These are phyloP conservation scores for Malassezia furfur DNA, from an alignment of 1,284 basidiomycete genomes.

Conservation along the genomic window DNA sequence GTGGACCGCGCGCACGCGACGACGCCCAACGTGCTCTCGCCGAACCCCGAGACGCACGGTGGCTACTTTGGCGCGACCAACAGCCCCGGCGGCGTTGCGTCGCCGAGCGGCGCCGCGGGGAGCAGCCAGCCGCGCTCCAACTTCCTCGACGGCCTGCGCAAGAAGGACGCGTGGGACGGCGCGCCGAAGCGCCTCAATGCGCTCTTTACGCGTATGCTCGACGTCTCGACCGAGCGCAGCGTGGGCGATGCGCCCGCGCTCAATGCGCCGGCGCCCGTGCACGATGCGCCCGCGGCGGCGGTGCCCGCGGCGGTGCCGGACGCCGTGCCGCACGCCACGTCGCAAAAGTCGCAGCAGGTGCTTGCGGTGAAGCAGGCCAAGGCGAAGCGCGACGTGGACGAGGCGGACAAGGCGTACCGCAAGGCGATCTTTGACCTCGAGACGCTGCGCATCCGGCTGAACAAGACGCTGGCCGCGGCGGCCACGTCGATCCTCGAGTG, in stretches of 20 bases:
- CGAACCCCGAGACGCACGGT: neutral
- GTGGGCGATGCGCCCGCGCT: neutral
- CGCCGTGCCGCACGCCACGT: neutral
- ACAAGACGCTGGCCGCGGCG: constrained; percentile 71
- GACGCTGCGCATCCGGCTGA: constrained; percentile 66
- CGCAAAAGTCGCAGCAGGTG: constrained; percentile 19
- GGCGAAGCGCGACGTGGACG: constrained; percentile 38
- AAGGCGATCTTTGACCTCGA: constrained; percentile 86
- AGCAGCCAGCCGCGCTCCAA: neutral
- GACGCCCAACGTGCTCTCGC: neutral
- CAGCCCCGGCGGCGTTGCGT: neutral
- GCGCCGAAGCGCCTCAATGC: constrained; percentile 44
- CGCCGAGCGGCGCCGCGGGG: neutral
- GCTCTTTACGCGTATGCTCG: constrained; percentile 39
- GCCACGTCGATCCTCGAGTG: constrained; percentile 75
- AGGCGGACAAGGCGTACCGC: constrained; percentile 77
- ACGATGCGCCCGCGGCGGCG: neutral
- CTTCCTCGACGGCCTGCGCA: constrained; percentile 37
- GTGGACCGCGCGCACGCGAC: neutral
- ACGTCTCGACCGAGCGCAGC: constrained; percentile 16
- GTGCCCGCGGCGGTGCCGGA: constrained; percentile 10
- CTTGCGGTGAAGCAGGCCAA: constrained; percentile 35
- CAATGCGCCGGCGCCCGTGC: neutral
- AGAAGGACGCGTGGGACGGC: constrained; percentile 39
- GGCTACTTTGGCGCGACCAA: neutral